Evolutionary conservation across 352 stramenopile genomes (phyloP).

Genomic region (Pythium grandisporangium): DNA sequence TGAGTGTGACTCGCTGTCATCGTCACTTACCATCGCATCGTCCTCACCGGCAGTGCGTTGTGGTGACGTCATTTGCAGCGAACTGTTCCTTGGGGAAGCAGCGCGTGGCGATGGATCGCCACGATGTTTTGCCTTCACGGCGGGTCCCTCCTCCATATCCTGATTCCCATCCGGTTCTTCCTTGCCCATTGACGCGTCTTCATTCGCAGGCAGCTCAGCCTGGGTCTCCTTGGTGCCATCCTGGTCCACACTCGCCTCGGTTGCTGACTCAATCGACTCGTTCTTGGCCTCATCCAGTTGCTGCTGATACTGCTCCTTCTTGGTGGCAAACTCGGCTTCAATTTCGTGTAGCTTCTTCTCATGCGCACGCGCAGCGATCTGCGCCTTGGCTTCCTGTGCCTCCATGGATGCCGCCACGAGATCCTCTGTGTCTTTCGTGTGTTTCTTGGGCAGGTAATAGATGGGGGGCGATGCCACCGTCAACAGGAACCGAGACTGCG

Average conservation of each 20-base stretch:
- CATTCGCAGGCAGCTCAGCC: too few relatives aligned
- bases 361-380: constrained; percentile 22
- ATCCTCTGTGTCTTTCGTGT: constrained; percentile 74
- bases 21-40: too few relatives aligned
- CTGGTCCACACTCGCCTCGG: constrained; percentile 9
- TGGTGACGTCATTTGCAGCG: too few relatives aligned
- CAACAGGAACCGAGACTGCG: constrained; percentile 49
- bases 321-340: constrained; percentile 32
- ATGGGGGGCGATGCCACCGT: constrained; percentile 61
- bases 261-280: constrained; percentile 6
- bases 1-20: too few relatives aligned
- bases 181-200: too few relatives aligned
- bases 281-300: constrained; percentile 28
- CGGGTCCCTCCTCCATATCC: neutral
- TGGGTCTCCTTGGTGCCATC: constrained; percentile 12
- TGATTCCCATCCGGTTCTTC: constrained; percentile 1
- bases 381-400: constrained; percentile 56
- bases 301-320: constrained; percentile 36
- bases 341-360: constrained; percentile 38
- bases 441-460: constrained; percentile 59
- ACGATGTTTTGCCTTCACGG: neutral
- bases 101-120: too few relatives aligned
- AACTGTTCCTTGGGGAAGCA: too few relatives aligned
- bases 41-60: too few relatives aligned
- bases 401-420: constrained; percentile 60